Percentiles rank a stretch among this genome's conserved stretches.
Conservation (phyloP, 306 rosid genomes). For the Fagus crenata region DNA sequence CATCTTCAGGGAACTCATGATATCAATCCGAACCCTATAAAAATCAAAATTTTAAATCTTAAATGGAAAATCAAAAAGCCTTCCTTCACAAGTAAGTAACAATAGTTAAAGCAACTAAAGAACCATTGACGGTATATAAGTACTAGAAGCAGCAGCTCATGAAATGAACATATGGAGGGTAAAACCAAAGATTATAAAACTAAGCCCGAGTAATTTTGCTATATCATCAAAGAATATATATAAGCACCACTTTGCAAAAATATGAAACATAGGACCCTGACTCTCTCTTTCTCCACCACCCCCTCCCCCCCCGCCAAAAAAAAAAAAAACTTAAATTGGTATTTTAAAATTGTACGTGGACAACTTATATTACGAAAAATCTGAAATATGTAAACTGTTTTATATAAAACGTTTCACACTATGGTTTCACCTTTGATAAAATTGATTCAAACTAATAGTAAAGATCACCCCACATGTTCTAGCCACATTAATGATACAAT, state of each 20-base stretch:
- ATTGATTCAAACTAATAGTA: neutral
- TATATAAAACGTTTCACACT: neutral
- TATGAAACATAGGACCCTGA: too few species aligned
- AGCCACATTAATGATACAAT: neutral
- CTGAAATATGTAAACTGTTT: too few species aligned
- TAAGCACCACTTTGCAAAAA: too few species aligned
- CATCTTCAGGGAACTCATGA: constrained; percentile 72
- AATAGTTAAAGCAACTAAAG: constrained; percentile 6
- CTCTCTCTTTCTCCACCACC: neutral
- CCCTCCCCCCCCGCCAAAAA: too few species aligned
- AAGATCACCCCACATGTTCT: neutral
- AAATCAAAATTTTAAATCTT: constrained; percentile 25
- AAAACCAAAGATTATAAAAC: neutral
- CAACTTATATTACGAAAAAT: too few species aligned
- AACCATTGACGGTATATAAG: neutral
- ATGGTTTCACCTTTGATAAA: neutral
- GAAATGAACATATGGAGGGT: neutral
- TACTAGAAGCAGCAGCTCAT: neutral
- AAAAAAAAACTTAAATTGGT: too few species aligned
- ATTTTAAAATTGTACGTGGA: too few species aligned
- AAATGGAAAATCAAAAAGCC: neutral
- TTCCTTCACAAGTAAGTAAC: constrained; percentile 13
- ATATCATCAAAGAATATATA: too few species aligned
- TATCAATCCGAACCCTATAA: constrained; percentile 77
- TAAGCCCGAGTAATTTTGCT: neutral